Evolutionary conservation across 2,329 filamentous ascomycete species (phyloP), one percentile per base, ranked within the genome.

Genomic region (Penicillium sp.): DNA sequence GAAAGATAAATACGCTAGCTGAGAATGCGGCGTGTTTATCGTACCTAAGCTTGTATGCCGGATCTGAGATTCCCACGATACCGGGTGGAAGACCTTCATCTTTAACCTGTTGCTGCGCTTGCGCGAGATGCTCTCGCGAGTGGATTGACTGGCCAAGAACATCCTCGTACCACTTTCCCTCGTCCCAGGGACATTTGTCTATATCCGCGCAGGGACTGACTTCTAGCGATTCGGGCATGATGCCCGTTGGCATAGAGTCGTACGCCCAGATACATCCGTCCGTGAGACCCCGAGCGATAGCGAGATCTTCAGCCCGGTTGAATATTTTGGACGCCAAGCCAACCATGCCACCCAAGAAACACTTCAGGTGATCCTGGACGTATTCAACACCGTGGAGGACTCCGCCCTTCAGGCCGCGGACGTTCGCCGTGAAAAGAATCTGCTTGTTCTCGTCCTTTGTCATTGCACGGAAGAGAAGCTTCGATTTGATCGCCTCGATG

Each of bases 201-300:
- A 67, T 55, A n/a, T 76, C 66, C 12, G 73, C 67, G 68, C 86
- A 88, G 10, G 81, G 75, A 5, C 82, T 74, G 59, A 86, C 78
- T 47, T 82, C 75, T 62, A 86, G 83, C 14, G 78, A 73, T 69
- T 88, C 86, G 1, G 86, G 84, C 85, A 88, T 88, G 58, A 88
- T 82, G 1, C 85, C 85, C 1, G 82, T 76, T 0, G 84, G 82
- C 59, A 83, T 82, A 7, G 78, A 74, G 59, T 83, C 79, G 71
- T 88, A 88, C 0, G 84, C 82, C 84, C 85, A 88, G 34, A 87
- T 82, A 67, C 86, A 88, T 2, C 83, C 83, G 55, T 88, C 82
- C 0, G 84, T 82, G 48, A 88, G 73, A 65, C 84, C 83, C 34
- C 79, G 78, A 5, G 84, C 86, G 49, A 86, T 81, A 1, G 76